Evolutionary conservation across 2,329 filamentous ascomycete species (phyloP).

Genomic region (Colletotrichum neosansevieriae): DNA sequence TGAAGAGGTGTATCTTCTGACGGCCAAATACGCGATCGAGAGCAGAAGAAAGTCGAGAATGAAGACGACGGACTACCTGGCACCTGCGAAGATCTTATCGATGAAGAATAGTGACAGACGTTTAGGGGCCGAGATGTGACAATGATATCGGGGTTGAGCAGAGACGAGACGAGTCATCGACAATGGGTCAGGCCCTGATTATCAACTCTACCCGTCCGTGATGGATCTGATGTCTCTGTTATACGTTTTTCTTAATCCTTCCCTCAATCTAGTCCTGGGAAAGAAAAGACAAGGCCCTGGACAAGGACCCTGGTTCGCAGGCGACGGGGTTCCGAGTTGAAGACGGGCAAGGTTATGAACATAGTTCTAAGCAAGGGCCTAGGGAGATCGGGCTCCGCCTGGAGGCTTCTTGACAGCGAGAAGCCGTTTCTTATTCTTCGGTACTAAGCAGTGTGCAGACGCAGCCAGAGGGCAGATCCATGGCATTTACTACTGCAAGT

Average conservation of each 20-base stretch:
- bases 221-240: constrained; percentile 41
- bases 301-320: constrained; percentile 34
- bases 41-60: background rate
- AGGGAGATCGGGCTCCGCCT: constrained; percentile 38
- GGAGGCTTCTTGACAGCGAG: constrained; percentile 37
- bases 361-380: constrained; percentile 36
- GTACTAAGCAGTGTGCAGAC: constrained; percentile 32
- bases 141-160: constrained; percentile 23
- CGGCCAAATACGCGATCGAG: background rate
- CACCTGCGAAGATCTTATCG: constrained; percentile 23
- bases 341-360: constrained; percentile 28
- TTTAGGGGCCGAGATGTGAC: constrained; percentile 20
- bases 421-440: constrained; percentile 40
- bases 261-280: constrained; percentile 19
- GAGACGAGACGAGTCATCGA: constrained; percentile 41
- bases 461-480: constrained; percentile 35
- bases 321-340: constrained; percentile 27
- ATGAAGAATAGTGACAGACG: constrained; percentile 31
- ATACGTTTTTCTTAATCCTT: constrained; percentile 34
- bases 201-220: constrained; percentile 31
- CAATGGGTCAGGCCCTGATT: constrained; percentile 42
- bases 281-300: constrained; percentile 16
- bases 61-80: background rate
- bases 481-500: constrained; percentile 36
- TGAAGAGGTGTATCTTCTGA: background rate